phyloP scores from a whole-genome alignment of 108 stramenopile genomes.

The Cyclotella distinguenda region DNA sequence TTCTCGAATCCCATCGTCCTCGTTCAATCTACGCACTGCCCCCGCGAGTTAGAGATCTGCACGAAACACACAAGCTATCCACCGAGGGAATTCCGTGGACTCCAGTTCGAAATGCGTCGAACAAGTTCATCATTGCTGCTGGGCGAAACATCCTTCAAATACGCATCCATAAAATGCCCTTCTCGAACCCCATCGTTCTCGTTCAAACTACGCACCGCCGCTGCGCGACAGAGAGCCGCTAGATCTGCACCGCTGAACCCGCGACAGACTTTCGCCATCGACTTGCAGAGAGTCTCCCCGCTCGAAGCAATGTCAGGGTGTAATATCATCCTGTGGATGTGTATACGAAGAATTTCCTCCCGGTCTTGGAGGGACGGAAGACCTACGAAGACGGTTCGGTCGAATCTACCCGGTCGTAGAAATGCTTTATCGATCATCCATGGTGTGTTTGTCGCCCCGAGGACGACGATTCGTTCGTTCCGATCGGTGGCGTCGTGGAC shows the following conservation, averaged over 20 bases:
- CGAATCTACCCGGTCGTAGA: conserved; percentile 77
- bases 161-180: conserved; percentile 55
- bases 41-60: too few relatives aligned
- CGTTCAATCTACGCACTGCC: too few relatives aligned
- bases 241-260: conserved; percentile 90
- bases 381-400: conserved; percentile 73
- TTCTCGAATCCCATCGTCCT: too few relatives aligned
- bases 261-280: conserved; percentile 48
- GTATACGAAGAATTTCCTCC: conserved; percentile 65
- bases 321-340: conserved; percentile 58
- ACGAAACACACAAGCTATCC: too few relatives aligned
- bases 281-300: conserved; percentile 41
- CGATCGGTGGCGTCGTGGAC: conserved; percentile 13
- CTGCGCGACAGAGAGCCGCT: conserved; percentile 77
- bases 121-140: conserved; percentile 60
- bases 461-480: conserved; percentile 59
- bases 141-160: conserved; percentile 38
- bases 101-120: conserved; percentile 46
- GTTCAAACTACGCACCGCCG: conserved; percentile 61
- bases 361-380: conserved; percentile 60
- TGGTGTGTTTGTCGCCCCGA: conserved; percentile 82
- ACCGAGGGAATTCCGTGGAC: conserved; percentile 26
- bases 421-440: conserved; percentile 85
- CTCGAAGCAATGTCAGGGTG: conserved; percentile 11
- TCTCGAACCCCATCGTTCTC: conserved; percentile 35